A percentile compares a stretch with the other conserved stretches of the same genome.
phyloP scores from a whole-genome alignment of 1,284 basidiomycete genomes.

The Ganoderma lucidum region DNA sequence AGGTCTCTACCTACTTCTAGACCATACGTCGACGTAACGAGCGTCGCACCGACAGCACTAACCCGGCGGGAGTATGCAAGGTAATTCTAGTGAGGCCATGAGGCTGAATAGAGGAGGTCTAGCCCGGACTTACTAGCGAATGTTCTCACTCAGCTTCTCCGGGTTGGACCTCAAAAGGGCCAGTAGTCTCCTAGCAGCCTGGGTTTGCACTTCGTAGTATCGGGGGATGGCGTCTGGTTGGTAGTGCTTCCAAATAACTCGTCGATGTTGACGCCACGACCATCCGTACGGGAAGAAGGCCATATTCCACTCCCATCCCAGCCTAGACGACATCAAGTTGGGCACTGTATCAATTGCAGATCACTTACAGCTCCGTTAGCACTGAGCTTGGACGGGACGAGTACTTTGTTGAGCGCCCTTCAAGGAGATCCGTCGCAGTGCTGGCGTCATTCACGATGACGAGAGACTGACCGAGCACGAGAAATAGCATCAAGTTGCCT shows the following conservation, averaged over 20 bases:
- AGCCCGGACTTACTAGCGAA: constrained; percentile 2
- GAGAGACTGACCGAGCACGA: background rate
- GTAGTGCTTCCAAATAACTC: background rate
- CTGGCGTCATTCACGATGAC: background rate
- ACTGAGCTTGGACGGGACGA: background rate
- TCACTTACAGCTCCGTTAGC: background rate
- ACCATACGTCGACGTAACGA: constrained; percentile 31
- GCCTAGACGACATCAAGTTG: background rate
- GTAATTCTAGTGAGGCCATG: background rate
- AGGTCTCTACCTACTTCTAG: constrained; percentile 8
- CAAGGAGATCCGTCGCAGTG: background rate
- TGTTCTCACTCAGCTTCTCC: background rate
- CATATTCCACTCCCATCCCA: constrained; percentile 6
- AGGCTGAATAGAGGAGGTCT: background rate
- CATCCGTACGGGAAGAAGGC: background rate
- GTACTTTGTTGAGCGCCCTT: background rate
- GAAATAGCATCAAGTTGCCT: background rate
- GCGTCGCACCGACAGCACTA: constrained; percentile 21
- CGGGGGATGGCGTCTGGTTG: background rate
- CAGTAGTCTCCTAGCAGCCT: background rate
- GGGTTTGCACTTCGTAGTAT: background rate
- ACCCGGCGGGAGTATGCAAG: background rate
- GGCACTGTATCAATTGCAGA: background rate
- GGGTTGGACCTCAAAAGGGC: background rate
- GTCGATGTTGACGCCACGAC: background rate